These are phyloP conservation scores for Diaporthe citriasiana DNA, from an alignment of 2,329 filamentous ascomycete genomes.

Conservation along the genomic window DNA sequence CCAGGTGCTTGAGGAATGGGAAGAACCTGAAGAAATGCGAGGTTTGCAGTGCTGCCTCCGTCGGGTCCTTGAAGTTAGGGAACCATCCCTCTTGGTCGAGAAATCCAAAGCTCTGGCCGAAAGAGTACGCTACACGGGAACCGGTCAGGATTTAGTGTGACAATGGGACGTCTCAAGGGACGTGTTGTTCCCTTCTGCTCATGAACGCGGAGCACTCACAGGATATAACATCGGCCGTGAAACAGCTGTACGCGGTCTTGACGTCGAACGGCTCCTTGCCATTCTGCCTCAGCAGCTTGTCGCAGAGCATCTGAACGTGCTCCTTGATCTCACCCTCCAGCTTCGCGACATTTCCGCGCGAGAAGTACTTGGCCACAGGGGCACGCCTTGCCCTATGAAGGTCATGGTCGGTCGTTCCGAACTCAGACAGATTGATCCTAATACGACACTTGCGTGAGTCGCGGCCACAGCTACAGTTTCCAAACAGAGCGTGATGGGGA, in stretches of 20 bases:
- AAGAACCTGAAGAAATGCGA: slow-evolving; percentile 46
- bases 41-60: slow-evolving; percentile 45
- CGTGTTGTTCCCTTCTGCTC: not conserved
- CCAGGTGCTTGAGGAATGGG: slow-evolving; percentile 43
- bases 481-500: no score
- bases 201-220: slow-evolving; percentile 24
- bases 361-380: slow-evolving; percentile 45
- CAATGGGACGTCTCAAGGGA: not conserved
- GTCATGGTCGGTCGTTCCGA: slow-evolving; percentile 42
- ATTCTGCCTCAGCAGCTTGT: slow-evolving; percentile 40
- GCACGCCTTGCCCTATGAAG: slow-evolving; percentile 43
- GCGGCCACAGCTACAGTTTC: not conserved
- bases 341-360: slow-evolving; percentile 40
- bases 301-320: slow-evolving; percentile 43
- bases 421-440: slow-evolving; percentile 33
- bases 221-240: slow-evolving; percentile 41
- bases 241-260: slow-evolving; percentile 41
- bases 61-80: slow-evolving; percentile 46
- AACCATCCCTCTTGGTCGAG: slow-evolving; percentile 46
- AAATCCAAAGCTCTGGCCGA: slow-evolving; percentile 46
- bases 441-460: not conserved
- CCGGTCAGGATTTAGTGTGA: not conserved
- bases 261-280: slow-evolving; percentile 34
- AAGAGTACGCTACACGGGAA: slow-evolving; percentile 35
- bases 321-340: slow-evolving; percentile 45